Conservation (phyloP, 2,329 filamentous ascomycete species). For the Diaporthe citriasiana region DNA sequence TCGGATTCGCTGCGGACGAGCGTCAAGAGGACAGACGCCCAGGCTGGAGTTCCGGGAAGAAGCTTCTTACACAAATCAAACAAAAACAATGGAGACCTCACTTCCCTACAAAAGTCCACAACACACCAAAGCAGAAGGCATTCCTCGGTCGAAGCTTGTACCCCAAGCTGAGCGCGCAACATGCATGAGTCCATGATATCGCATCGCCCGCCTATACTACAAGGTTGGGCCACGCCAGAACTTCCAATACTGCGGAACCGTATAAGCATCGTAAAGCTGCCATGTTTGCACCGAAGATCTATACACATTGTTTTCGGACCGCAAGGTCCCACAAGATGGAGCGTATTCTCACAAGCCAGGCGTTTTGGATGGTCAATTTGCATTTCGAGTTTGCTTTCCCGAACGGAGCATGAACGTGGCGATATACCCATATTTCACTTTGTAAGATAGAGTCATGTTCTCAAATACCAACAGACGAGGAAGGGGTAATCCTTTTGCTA, state of each 20-base stretch:
- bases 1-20: conserved; percentile 19
- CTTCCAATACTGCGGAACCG: background rate
- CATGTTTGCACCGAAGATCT: background rate
- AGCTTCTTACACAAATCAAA: conserved; percentile 6
- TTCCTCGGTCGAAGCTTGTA: background rate
- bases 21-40: conserved; percentile 20
- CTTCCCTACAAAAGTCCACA: conserved; percentile 3
- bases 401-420: conserved; percentile 17
- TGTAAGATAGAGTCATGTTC: conserved; percentile 15
- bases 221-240: background rate
- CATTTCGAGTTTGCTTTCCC: conserved; percentile 17
- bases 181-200: conserved; percentile 5
- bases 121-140: conserved; percentile 1
- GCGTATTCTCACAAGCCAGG: conserved; percentile 14
- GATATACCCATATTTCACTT: conserved; percentile 31
- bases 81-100: conserved; percentile 20
- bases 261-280: conserved; percentile 19
- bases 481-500: background rate
- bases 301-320: background rate
- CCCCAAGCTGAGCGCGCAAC: background rate
- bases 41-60: background rate
- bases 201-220: background rate
- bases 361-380: conserved; percentile 6
- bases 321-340: background rate
- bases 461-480: background rate